phyloP scores from a whole-genome alignment of 352 stramenopile species.

The Phytopythium mirpurense region DNA sequence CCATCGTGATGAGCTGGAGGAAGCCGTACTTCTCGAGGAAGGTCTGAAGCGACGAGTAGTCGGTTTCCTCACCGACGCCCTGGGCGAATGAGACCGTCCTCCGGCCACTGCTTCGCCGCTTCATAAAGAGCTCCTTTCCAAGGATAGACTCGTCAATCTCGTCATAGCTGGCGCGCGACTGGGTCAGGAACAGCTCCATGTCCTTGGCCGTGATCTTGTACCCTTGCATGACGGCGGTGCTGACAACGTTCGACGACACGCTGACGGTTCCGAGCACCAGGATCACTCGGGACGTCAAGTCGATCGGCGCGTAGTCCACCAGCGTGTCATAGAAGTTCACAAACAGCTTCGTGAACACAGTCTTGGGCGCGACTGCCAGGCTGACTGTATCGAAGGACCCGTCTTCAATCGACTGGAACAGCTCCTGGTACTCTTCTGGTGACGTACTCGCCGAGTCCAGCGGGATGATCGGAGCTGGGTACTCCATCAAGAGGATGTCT shows the following conservation, averaged over 20 bases:
- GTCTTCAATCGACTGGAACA: conserved; percentile 27
- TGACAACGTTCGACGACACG: conserved; percentile 85
- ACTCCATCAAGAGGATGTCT: conserved; percentile 75
- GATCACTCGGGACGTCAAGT: conserved; percentile 61
- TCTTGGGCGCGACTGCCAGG: conserved; percentile 66
- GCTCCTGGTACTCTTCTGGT: conserved; percentile 38
- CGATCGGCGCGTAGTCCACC: conserved; percentile 70
- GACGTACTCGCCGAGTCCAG: conserved; percentile 70
- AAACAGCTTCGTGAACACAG: conserved; percentile 86
- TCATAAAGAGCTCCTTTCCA: conserved; percentile 56
- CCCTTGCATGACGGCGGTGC: conserved; percentile 77
- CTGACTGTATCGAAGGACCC: conserved; percentile 49
- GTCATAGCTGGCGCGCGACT: conserved; percentile 51
- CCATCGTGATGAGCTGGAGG: conserved; percentile 80
- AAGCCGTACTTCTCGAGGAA: conserved; percentile 82
- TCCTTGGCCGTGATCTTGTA: conserved; percentile 81
- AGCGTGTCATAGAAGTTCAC: conserved; percentile 82
- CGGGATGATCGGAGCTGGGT: conserved; percentile 77
- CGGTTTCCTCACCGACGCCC: conserved; percentile 10
- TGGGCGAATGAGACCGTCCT: conserved; percentile 13
- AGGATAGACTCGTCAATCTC: conserved; percentile 66
- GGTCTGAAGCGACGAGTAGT: conserved; percentile 70
- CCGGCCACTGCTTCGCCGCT: conserved; percentile 9
- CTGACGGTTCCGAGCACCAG: conserved; percentile 67
- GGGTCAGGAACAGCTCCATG: conserved; percentile 66